These are phyloP conservation scores for Leucocoprinus leucothites DNA, from an alignment of 768 basidiomycete genomes.

Conservation along the genomic window DNA sequence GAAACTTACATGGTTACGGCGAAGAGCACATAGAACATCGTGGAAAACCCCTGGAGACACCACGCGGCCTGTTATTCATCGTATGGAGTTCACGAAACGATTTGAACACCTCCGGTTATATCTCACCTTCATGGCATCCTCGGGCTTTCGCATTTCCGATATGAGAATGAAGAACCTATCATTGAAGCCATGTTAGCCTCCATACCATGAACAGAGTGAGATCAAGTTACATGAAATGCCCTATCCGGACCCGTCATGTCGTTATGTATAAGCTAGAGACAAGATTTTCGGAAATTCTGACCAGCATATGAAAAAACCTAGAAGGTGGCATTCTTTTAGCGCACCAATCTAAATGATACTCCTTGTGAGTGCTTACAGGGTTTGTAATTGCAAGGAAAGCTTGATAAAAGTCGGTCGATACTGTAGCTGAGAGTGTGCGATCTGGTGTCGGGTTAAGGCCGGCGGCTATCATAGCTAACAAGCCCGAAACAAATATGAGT, in stretches of 20 bases:
- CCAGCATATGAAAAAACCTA: constrained; percentile 10
- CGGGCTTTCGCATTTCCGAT: constrained; percentile 49
- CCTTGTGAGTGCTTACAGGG: constrained; percentile 43
- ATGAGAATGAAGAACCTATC: constrained; percentile 57
- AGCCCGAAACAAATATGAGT: constrained; percentile 41
- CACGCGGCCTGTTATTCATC: constrained; percentile 41
- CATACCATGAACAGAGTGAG: neutral
- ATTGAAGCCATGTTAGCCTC: neutral
- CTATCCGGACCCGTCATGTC: no score
- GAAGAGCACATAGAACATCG: constrained; percentile 48
- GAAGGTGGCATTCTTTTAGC: neutral
- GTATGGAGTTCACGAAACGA: neutral
- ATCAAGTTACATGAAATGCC: constrained; percentile 6
- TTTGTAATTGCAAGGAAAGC: constrained; percentile 53
- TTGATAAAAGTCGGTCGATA: constrained; percentile 39
- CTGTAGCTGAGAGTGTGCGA: constrained; percentile 34
- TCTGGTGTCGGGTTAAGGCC: constrained; percentile 41
- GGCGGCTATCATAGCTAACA: constrained; percentile 50
- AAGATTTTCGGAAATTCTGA: no score
- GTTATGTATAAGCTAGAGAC: neutral
- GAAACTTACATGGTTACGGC: constrained; percentile 29
- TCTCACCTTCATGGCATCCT: constrained; percentile 54
- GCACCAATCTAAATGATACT: no score
- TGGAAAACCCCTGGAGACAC: constrained; percentile 52
- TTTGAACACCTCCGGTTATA: neutral